Conservation (phyloP, 805 yeast genomes). For the Allodekkera sacchari region DNA sequence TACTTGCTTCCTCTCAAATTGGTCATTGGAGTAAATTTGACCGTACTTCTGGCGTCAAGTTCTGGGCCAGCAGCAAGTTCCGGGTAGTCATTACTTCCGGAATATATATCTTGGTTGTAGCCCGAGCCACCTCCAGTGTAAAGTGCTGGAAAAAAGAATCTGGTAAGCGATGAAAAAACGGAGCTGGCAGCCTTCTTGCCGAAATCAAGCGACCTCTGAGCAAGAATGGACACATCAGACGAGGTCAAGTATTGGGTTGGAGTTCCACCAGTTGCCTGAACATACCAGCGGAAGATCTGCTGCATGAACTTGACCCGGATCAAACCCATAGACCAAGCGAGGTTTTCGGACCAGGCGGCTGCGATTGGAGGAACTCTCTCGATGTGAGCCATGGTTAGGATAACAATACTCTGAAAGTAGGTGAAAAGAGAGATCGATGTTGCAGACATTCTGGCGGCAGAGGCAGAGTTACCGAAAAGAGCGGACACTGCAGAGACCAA, state of each 20-base stretch:
- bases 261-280: conserved; percentile 82
- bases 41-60: too few species aligned
- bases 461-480: conserved; percentile 77
- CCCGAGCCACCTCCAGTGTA: conserved; percentile 1
- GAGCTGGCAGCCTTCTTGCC: conserved; percentile 11
- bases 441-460: conserved; percentile 85
- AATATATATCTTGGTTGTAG: background rate
- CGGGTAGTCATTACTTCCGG: too few species aligned
- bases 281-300: conserved; percentile 73
- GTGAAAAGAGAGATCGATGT: conserved; percentile 75
- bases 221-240: conserved; percentile 57
- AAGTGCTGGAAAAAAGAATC: conserved; percentile 14
- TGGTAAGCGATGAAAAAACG: conserved; percentile 10
- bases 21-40: conserved; percentile 11
- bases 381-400: conserved; percentile 78
- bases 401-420: conserved; percentile 83
- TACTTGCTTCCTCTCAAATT: conserved; percentile 44
- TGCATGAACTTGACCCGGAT: conserved; percentile 79
- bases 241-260: conserved; percentile 63
- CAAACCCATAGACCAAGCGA: conserved; percentile 94
- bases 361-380: conserved; percentile 89
- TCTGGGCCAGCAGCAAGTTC: too few species aligned
- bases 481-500: conserved; percentile 75
- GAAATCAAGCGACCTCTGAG: conserved; percentile 51
- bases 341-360: conserved; percentile 82